A percentile compares a stretch with the other conserved stretches of the same genome.
Evolutionary conservation across 768 basidiomycete species (phyloP).

Genomic region (Sarcodon aspratus): DNA sequence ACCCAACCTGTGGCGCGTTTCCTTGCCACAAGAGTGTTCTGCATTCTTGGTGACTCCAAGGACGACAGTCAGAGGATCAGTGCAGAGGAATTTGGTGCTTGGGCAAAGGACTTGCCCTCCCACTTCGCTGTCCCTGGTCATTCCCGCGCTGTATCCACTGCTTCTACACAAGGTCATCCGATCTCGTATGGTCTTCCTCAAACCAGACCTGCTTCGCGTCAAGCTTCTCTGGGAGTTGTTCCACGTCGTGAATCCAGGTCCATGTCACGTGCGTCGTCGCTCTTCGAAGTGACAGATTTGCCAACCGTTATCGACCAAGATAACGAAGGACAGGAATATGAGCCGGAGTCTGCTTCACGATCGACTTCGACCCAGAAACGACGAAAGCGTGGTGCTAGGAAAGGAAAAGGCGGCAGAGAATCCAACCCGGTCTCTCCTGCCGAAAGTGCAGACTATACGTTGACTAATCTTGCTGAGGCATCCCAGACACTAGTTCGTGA

Average conservation of each 20-base stretch:
- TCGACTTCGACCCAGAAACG: constrained; percentile 68
- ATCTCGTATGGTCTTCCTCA: constrained; percentile 45
- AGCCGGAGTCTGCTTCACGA: constrained; percentile 31
- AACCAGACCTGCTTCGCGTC: constrained; percentile 61
- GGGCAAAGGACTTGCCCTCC: constrained; percentile 75
- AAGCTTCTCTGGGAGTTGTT: constrained; percentile 33
- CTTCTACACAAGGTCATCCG: constrained; percentile 54
- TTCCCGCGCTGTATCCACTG: constrained; percentile 43
- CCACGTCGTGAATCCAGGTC: constrained; percentile 38
- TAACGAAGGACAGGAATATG: constrained; percentile 34
- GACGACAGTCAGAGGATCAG: constrained; percentile 54
- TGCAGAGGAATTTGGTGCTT: constrained; percentile 77
- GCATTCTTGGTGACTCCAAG: constrained; percentile 53
- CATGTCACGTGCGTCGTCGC: constrained; percentile 53
- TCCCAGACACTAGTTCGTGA: constrained; percentile 79
- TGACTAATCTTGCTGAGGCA: constrained; percentile 64
- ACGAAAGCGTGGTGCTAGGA: constrained; percentile 76
- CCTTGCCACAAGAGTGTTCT: constrained; percentile 78
- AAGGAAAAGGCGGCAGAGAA: constrained; percentile 53
- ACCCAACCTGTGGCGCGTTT: constrained; percentile 78
- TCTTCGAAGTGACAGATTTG: constrained; percentile 19
- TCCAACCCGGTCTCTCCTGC: constrained; percentile 18
- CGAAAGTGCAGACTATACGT: constrained; percentile 33
- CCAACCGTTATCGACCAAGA: constrained; percentile 17
- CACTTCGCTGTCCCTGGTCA: constrained; percentile 40